Percentiles rank a stretch among this genome's conserved stretches.
Conservation (phyloP, 2,329 filamentous ascomycete species). For the Exophiala alcalophila region DNA sequence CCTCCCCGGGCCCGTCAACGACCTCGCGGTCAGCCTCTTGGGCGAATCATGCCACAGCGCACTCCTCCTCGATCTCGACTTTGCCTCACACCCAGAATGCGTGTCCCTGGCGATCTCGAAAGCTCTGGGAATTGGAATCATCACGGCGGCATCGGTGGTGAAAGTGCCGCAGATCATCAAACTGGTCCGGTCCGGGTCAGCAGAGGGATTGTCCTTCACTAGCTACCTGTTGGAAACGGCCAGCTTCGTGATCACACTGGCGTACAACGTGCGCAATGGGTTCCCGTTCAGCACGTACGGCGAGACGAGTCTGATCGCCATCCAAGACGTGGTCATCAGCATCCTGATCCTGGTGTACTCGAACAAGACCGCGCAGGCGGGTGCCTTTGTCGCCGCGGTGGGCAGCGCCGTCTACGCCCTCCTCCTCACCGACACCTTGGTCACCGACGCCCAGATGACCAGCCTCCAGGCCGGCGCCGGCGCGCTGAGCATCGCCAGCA, state of each 20-base stretch:
- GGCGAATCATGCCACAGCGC: conserved; percentile 80
- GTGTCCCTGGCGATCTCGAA: conserved; percentile 89
- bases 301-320: conserved; percentile 86
- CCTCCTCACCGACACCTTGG: conserved; percentile 60
- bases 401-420: conserved; percentile 67
- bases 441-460: conserved; percentile 65
- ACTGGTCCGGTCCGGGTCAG: conserved; percentile 74
- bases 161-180: conserved; percentile 98
- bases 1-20: conserved; percentile 70
- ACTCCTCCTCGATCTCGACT: conserved; percentile 79
- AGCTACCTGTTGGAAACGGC: conserved; percentile 90
- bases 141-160: conserved; percentile 83
- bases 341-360: conserved; percentile 82
- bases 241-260: conserved; percentile 81
- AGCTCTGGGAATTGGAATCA: conserved; percentile 87
- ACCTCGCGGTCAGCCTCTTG: conserved; percentile 74
- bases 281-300: conserved; percentile 97
- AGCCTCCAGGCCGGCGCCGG: conserved; percentile 84
- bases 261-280: conserved; percentile 85
- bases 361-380: conserved; percentile 65
- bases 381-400: conserved; percentile 73
- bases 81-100: conserved; percentile 69
- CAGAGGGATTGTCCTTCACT: conserved; percentile 81
- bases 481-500: conserved; percentile 78
- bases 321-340: conserved; percentile 87